Evolutionary conservation across 192 early-diverging fungal genomes (phyloP), one percentile per base, ranked within the genome.

Genomic region (Gonapodya prolifera): DNA sequence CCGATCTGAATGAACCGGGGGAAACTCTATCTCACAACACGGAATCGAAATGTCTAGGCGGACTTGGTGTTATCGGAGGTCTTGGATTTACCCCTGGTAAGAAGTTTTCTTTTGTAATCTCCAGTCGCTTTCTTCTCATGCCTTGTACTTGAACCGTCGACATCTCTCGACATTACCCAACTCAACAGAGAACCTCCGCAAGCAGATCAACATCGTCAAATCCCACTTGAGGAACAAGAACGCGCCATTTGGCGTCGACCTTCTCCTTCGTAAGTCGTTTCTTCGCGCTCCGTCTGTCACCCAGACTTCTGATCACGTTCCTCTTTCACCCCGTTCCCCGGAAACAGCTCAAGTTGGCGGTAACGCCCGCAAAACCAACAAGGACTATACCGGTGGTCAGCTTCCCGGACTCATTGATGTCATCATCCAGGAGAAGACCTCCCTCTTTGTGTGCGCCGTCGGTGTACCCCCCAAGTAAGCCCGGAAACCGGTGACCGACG

Each of bases 361-460:
- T 1, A 82, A 77, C 36, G 84, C 84, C 29, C 77, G 84, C 31
- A 82, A 82, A 75, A 85, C 84, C 34, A 85, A 85, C 80, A 83
- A 73, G 8, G 71, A 73, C 28, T 34, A 80, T 79, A 85, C 83
- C 32, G 75, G 82, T 2, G 84, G 84, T 23, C 35, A 83, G 69
- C 80, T 85, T 16, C 84, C 84, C 16, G 84, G 84, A 69, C 78
- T 85, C 18, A 85, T 85, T 74, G 81, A 85, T 76, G 76, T 85
- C 69, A 83, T 85, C 76, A 82, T 83, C 77, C 35, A 77, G 30
- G 76, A 75, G 17, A 77, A 79, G 31, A 80, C 82, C n/a, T 81
- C 81, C 31, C 80, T 85, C 2, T 85, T 85, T 78, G 83, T 85
- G 1, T 82, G 75, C 30, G 84, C 84, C 36, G 80, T 85, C 23